Evolutionary conservation across 148 eudicot species (phyloP), one percentile per base, ranked within the genome.

Genomic region (Camellia granthamiana): DNA sequence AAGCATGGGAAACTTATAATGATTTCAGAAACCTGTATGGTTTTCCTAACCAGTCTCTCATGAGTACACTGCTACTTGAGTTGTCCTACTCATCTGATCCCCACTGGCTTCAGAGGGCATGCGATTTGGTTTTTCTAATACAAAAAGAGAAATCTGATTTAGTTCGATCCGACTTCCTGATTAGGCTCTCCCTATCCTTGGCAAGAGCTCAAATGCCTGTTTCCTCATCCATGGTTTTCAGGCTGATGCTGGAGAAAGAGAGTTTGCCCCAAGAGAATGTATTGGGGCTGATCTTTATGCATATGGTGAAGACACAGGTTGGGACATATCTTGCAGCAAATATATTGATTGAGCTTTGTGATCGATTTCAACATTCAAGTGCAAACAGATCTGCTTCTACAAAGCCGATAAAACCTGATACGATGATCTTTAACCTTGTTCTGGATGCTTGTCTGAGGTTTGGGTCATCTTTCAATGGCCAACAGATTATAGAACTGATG

Each of bases 201-300:
- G 90, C 91, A 67, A 87, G 99, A 83, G 92, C 97, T 80, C 93
- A 88, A 74, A 90, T 93, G 94, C 87, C 90, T 62, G 75, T 84
- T 76, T 90, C 82, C 62, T 83, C 97, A 23, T 91, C 97, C 15
- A 87, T 38, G 74, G 71, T 96, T 76, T 86, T 96, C 72, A 88
- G 99, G 75, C 47, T 91, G 84, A 91, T 92, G 95, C 54, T 96
- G 46, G 84, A 86, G 83, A 92, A 86, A 80, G 83, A 80, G 62
- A 77, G 56, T 59, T 21, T 78, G 46, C 96, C 90, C 5, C 68
- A 81, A 5, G 61, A 78, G 81, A 90, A 90, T 81, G 83, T 86
- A 8, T 65, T 96, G 69, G 74, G 84, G 66, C 75, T 87, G 55
- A 70, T 92, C 30, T 78, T 92, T 75, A 85, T 93, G 86, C 98